Conservation (phyloP, 2,329 filamentous ascomycete genomes). For the Lojkania enalia region DNA sequence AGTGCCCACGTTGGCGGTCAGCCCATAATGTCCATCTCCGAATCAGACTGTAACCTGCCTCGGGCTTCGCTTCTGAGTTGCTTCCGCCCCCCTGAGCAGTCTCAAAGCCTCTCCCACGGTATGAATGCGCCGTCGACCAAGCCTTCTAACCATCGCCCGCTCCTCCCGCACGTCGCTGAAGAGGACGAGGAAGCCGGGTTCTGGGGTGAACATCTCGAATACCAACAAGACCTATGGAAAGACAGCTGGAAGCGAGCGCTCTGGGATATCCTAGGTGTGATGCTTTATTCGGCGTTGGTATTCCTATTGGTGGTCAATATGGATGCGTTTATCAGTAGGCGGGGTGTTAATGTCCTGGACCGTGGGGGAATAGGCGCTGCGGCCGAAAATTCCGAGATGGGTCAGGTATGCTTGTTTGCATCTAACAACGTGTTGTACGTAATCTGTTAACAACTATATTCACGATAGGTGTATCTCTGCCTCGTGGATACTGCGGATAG, state of each 20-base stretch:
- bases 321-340: slow-evolving; percentile 6
- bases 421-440: no score
- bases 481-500: no score
- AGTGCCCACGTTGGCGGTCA: no score
- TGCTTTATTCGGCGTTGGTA: slow-evolving; percentile 6
- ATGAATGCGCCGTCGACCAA: no score
- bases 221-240: not conserved
- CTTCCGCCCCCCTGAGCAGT: not conserved
- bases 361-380: no score
- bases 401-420: no score
- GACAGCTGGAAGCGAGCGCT: not conserved
- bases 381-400: no score
- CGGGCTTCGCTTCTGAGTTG: not conserved
- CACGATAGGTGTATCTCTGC: no score
- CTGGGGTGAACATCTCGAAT: slow-evolving; percentile 11
- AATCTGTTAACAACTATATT: no score
- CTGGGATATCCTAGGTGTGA: not conserved
- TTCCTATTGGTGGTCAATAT: slow-evolving; percentile 10
- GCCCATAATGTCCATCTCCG: not conserved
- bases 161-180: slow-evolving; percentile 3
- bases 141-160: not conserved
- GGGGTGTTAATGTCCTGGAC: not conserved
- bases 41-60: not conserved
- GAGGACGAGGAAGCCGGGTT: slow-evolving; percentile 14
- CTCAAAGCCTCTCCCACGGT: no score